Evolutionary conservation across 169 alveolate species (phyloP), one percentile per base, ranked within the genome.

Genomic region (Plasmodium malariae): DNA sequence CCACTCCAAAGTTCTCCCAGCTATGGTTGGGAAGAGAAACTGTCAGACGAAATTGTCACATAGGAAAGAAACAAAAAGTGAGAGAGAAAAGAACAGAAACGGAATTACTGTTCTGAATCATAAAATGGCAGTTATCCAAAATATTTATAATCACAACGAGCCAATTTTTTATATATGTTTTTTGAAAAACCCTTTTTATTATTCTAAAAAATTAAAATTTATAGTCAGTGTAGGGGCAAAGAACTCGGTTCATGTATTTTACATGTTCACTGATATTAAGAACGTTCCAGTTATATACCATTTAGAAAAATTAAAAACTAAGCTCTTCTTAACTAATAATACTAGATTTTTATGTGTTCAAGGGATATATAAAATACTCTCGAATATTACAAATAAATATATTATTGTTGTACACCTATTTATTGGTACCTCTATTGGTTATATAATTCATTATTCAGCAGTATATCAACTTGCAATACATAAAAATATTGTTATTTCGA

Each of bases 361-460:
- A 28, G 91, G 91, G 3, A 62, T 9, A 6, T 83, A 36, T 57
- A 5, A 55, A 17, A 48, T 83, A 12, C 24, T 69, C 28, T 12
- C n/a, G 2, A 6, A 54, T 0, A 24, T n/a, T 14, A 19, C 21
- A 26, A 67, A 83, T 54, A 83, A 21, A 1, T 71, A 69, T 45
- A 6, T 51, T 12, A 55, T 83, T 14, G 24, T 45, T 26, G 43
- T 57, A 6, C 34, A 65, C 51, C 54, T 83, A 37, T 68, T 83
- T 60, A 71, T 83, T 0, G 91, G 91, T 45, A 68, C 91, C 7
- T 83, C 91, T 1, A 70, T 83, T 14, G 91, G 91, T n/a, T 32
- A 36, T 83, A 60, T 83, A 68, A 60, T 83, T 40, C 71, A 55
- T 43, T 83, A 83, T 24, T 12, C 62, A 11, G 91, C 86, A 7